phyloP scores from a whole-genome alignment of 2,329 filamentous ascomycete genomes.

The Nectriaceae sp. region DNA sequence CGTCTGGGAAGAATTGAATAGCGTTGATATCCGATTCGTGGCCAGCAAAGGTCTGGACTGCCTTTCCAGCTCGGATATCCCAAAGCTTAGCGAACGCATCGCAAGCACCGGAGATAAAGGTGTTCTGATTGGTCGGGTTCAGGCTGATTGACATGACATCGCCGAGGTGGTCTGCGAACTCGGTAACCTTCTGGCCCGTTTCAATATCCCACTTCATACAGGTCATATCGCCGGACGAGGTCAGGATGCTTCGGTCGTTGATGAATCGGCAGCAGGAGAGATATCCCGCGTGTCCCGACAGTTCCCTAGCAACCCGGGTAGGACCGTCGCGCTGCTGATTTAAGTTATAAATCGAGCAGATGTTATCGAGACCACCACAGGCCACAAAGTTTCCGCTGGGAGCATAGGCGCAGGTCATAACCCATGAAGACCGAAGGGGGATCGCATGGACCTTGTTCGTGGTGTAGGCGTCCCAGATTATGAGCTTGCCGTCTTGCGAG shows the following conservation, averaged over 20 bases:
- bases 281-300: conserved; percentile 96
- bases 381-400: conserved; percentile 98
- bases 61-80: conserved; percentile 98
- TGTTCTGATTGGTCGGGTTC: conserved; percentile 98
- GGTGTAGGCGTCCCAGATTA: conserved; percentile 99
- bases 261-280: conserved; percentile 98
- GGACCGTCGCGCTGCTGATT: conserved; percentile 94
- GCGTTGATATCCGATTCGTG: conserved; percentile 99
- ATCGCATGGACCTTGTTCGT: conserved; percentile 99
- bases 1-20: conserved; percentile 99
- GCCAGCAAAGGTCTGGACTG: conserved; percentile 96
- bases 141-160: conserved; percentile 99
- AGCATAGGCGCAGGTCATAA: conserved; percentile 99
- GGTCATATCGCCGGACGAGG: conserved; percentile 98
- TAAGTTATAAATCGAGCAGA: conserved; percentile 99
- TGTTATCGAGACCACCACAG: conserved; percentile 98
- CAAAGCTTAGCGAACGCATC: conserved; percentile 98
- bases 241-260: conserved; percentile 96
- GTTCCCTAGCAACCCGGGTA: conserved; percentile 90
- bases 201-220: conserved; percentile 99
- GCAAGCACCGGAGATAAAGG: conserved; percentile 98
- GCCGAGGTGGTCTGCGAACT: conserved; percentile 96
- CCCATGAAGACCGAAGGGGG: conserved; percentile 95
- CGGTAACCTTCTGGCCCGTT: conserved; percentile 93
- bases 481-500: conserved; percentile 98